Base-by-base conservation (phyloP, 257 asterid genomes). In the Solanum paucissectum region DNA sequence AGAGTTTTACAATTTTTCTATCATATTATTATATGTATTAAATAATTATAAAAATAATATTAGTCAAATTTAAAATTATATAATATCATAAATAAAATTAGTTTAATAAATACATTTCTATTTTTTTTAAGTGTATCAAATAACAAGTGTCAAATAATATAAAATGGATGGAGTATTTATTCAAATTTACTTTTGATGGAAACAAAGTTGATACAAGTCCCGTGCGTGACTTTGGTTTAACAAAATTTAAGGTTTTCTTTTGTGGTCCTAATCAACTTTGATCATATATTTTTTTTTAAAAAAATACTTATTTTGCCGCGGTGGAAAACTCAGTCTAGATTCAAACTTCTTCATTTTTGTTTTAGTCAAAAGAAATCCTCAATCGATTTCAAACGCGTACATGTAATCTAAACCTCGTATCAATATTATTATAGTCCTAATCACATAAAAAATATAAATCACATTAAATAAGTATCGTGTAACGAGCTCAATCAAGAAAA, bases 401-500 rank as follows among this genome's bases (percentile, higher is more conserved):
- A 2, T 1, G 3, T n/a, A 62, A 62, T n/a, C 5, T 2, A 8
- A 23, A 1, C 4, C 9, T 66, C 3, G 9, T 27, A 12, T 18
- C 21, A 49, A 49, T 49, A 49, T 1, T 62, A 5, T 64, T 0
- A 25, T 25, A 25, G 5, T 0, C 1, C 0, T 23, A 9, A 23
- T 21, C 3, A 23, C 0, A 60, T 0, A 60, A 9, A 55, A 2
- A 2, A 10, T 13, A 1, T 25, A 11, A 64, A 66, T 5, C 4
- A 66, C 2, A 9, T 23, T n/a, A 25, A 10, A 11, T 2, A 64
- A 64, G 0, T 64, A 2, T 11, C 0, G 4, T n/a, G 1, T 10
- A 2, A n/a, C 33, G 1, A n/a, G 13, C 4, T n/a, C 1, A 0
- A 64, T 25, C 1, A n/a, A 11, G 0, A 25, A 64, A 64, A 9